Conservation (phyloP, 495 filamentous ascomycete genomes). For the Talaromyces liani region DNA sequence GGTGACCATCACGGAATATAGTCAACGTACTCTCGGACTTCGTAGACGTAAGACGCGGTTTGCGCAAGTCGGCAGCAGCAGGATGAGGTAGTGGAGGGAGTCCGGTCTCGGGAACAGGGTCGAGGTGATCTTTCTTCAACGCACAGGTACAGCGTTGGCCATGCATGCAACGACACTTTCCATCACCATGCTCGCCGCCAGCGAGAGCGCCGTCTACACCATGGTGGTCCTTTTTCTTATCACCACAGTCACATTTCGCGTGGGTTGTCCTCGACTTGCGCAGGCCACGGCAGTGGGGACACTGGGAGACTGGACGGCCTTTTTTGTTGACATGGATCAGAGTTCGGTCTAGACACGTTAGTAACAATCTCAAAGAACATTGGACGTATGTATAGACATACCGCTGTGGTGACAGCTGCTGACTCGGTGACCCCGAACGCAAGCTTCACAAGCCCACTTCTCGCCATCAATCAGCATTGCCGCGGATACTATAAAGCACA, state of each 20-base stretch:
- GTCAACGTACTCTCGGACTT: conserved; percentile 80
- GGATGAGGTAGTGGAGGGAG: conserved; percentile 33
- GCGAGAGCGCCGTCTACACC: conserved; percentile 50
- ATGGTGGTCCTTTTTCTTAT: conserved; percentile 67
- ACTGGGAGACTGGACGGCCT: conserved; percentile 97
- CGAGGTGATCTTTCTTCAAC: conserved; percentile 82
- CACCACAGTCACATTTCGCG: conserved; percentile 95
- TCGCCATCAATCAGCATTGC: conserved; percentile 81
- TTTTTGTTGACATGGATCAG: conserved; percentile 98
- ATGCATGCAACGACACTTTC: conserved; percentile 76
- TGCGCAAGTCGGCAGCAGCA: conserved; percentile 45
- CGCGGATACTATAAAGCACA: conserved; percentile 34
- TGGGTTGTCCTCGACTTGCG: conserved; percentile 96
- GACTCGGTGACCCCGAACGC: conserved; percentile 86
- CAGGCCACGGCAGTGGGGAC: conserved; percentile 89
- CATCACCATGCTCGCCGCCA: conserved; percentile 39
- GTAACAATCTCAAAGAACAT: conserved; percentile 17
- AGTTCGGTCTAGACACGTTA: conserved; percentile 61
- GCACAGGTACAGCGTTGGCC: conserved; percentile 89
- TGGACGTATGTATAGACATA: conserved; percentile 40
- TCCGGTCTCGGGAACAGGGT: conserved; percentile 61
- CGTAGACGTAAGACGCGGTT: conserved; percentile 69
- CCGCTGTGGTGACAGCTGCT: conserved; percentile 89
- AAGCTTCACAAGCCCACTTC: conserved; percentile 90
- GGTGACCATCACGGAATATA: conserved; percentile 87